Percentiles rank a stretch among this genome's conserved stretches.
Evolutionary conservation across 768 basidiomycete species (phyloP).

Genomic region (Cystofilobasidium capitatum): DNA sequence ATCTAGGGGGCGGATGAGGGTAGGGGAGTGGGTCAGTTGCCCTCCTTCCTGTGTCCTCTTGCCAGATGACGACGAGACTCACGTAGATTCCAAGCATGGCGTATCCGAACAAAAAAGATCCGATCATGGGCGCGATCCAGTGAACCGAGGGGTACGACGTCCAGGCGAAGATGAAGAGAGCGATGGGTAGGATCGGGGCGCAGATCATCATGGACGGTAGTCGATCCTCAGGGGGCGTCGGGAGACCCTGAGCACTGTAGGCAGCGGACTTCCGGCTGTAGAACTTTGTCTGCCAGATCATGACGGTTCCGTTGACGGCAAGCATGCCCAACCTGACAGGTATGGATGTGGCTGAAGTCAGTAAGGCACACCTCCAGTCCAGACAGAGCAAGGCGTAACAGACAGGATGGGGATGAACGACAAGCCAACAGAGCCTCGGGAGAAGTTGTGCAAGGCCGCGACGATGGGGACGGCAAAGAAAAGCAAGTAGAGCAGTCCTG

Average conservation of each 20-base stretch:
- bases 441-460: neutral
- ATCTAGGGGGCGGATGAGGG: neutral
- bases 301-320: slow-evolving; percentile 12
- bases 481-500: slow-evolving; percentile 16
- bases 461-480: slow-evolving; percentile 26
- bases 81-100: slow-evolving; percentile 10
- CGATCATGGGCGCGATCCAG: slow-evolving; percentile 20
- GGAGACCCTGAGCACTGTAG: neutral
- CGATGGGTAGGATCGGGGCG: slow-evolving; percentile 2
- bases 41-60: too few relatives aligned
- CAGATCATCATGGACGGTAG: slow-evolving; percentile 24
- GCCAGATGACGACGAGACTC: too few relatives aligned
- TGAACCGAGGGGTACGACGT: slow-evolving; percentile 9
- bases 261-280: neutral
- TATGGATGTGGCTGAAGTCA: too few relatives aligned
- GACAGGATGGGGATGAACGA: slow-evolving; percentile 24
- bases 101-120: slow-evolving; percentile 4
- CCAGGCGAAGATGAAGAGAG: slow-evolving; percentile 21
- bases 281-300: neutral
- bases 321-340: slow-evolving; percentile 24
- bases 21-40: too few relatives aligned
- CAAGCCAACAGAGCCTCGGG: slow-evolving; percentile 17
- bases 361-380: neutral
- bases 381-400: too few relatives aligned
- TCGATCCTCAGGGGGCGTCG: slow-evolving; percentile 3